Evolutionary conservation across 495 filamentous ascomycete genomes (phyloP).

Genomic region (Penicillium malachiteum): DNA sequence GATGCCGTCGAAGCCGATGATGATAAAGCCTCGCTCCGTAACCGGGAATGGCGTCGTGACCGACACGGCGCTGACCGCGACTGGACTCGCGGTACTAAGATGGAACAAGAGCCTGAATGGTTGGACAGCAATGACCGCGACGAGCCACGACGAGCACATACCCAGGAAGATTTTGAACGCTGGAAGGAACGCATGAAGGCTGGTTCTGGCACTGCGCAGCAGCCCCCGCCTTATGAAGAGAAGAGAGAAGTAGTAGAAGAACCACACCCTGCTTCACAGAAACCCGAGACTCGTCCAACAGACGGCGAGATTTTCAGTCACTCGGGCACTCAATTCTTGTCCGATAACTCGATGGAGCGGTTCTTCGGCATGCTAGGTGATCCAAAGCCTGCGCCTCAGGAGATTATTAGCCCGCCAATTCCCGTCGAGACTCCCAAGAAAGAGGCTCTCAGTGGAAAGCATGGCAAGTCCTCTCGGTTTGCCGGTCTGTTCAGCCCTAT

Average conservation of each 20-base stretch:
- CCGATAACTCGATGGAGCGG: constrained; percentile 70
- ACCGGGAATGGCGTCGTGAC: constrained; percentile 66
- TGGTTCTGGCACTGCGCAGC: constrained; percentile 31
- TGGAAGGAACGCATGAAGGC: constrained; percentile 95
- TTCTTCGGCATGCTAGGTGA: constrained; percentile 74
- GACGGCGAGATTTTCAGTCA: constrained; percentile 41
- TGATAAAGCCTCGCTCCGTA: constrained; percentile 51
- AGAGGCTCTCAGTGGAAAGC: constrained; percentile 25
- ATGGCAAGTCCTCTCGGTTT: constrained; percentile 72
- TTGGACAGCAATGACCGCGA: constrained; percentile 74
- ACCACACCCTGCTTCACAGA: constrained; percentile 19
- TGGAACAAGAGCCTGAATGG: constrained; percentile 85
- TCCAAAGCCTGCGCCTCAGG: constrained; percentile 33
- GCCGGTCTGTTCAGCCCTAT: constrained; percentile 76
- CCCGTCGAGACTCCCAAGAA: constrained; percentile 33
- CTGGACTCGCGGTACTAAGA: constrained; percentile 48
- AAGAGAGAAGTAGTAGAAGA: constrained; percentile 44
- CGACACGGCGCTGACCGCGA: constrained; percentile 62
- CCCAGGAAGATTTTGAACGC: constrained; percentile 88
- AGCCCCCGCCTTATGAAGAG: constrained; percentile 41
- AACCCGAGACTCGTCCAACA: constrained; percentile 33
- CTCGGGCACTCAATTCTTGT: constrained; percentile 36
- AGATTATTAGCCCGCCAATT: constrained; percentile 18
- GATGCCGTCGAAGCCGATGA: constrained; percentile 56
- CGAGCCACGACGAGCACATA: constrained; percentile 64